These are phyloP conservation scores for Sporothrix schenckii DNA, from an alignment of 2,329 filamentous ascomycete genomes.

Conservation along the genomic window DNA sequence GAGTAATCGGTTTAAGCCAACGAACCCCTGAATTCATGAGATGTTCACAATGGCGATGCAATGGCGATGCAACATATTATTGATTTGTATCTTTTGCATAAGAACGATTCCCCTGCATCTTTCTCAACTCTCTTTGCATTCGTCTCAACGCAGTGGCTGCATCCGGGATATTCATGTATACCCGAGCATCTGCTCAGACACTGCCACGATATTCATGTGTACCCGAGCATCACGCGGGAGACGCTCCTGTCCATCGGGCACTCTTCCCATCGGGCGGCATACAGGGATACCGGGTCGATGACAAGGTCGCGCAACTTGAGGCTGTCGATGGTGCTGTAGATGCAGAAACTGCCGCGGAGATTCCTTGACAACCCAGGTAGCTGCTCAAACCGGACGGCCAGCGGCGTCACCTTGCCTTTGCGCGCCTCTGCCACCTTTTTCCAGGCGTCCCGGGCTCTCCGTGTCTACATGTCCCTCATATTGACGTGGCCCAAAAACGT, in stretches of 20 bases:
- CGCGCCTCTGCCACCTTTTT: not conserved
- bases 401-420: not conserved
- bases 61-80: too few relatives aligned
- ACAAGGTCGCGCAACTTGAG: slow-evolving; percentile 6
- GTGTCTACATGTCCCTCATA: not conserved
- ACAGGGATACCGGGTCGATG: slow-evolving; percentile 5
- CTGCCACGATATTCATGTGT: too few relatives aligned
- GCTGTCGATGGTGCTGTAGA: not conserved
- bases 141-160: too few relatives aligned
- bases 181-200: too few relatives aligned
- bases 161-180: too few relatives aligned
- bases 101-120: too few relatives aligned
- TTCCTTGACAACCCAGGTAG: not conserved
- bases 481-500: slow-evolving; percentile 5
- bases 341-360: not conserved
- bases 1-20: not conserved
- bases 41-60: too few relatives aligned
- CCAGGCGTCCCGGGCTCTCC: not conserved
- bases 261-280: slow-evolving; percentile 4
- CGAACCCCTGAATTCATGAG: slow-evolving; percentile 1
- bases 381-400: not conserved
- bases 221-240: too few relatives aligned
- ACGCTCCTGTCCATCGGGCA: not conserved
- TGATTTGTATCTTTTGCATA: too few relatives aligned
- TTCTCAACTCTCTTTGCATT: too few relatives aligned